A percentile compares a stretch with the other conserved stretches of the same genome.
Evolutionary conservation across 805 yeast species (phyloP).

Genomic region (Myxozyma kluyveri): DNA sequence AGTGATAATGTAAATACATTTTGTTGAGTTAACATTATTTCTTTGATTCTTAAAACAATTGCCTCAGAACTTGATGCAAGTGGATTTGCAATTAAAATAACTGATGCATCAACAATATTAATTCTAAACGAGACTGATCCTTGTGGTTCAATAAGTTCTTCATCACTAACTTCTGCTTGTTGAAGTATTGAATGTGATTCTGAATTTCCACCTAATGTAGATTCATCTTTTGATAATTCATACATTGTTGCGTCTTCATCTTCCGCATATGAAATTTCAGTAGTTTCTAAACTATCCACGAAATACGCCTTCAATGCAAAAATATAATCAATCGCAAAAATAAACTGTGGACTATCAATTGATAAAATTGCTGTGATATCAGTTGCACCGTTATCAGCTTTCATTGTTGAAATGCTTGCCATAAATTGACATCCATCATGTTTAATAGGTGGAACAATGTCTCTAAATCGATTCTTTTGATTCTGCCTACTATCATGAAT

Average conservation of each 20-base stretch:
- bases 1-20: constrained; percentile 64
- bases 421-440: constrained; percentile 69
- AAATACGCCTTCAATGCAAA: constrained; percentile 66
- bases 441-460: constrained; percentile 70
- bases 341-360: constrained; percentile 74
- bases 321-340: constrained; percentile 82
- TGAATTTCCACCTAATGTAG: constrained; percentile 16
- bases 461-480: constrained; percentile 67
- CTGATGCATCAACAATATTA: constrained; percentile 71
- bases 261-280: neutral
- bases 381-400: constrained; percentile 36
- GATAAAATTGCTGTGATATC: constrained; percentile 55
- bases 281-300: constrained; percentile 43
- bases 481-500: constrained; percentile 68
- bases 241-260: constrained; percentile 25
- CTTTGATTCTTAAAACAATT: constrained; percentile 82
- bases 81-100: constrained; percentile 79
- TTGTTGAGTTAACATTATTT: constrained; percentile 66
- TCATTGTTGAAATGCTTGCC: constrained; percentile 49
- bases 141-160: constrained; percentile 12
- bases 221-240: constrained; percentile 19
- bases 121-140: constrained; percentile 42
- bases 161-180: constrained; percentile 16
- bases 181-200: constrained; percentile 1
- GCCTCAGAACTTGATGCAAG: constrained; percentile 71